phyloP scores from a whole-genome alignment of 257 asterid species.

The Solanum neorickii region DNA sequence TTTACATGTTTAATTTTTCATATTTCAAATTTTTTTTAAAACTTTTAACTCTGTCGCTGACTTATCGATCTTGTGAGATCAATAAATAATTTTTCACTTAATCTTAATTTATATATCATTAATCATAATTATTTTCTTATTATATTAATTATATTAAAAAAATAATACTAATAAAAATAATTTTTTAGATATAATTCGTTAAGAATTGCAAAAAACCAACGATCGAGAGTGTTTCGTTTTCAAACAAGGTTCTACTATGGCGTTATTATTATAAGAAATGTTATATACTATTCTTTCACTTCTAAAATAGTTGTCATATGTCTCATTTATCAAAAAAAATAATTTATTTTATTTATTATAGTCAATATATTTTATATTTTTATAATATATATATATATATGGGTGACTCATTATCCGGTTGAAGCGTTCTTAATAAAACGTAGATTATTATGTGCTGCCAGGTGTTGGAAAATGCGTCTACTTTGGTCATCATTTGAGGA shows the following conservation, averaged over 20 bases:
- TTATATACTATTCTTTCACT: neutral
- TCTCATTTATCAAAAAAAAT: neutral
- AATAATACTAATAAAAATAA: too few species aligned
- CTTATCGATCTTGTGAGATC: too few species aligned
- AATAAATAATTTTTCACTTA: too few species aligned
- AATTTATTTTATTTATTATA: too few species aligned
- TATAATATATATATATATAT: too few species aligned
- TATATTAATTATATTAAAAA: too few species aligned
- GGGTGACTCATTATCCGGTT: neutral
- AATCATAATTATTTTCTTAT: too few species aligned
- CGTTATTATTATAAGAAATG: neutral
- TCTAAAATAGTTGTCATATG: neutral
- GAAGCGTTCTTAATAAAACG: neutral
- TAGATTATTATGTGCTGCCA: neutral
- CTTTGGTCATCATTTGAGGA: neutral
- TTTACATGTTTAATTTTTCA: too few species aligned
- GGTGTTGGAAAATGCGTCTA: neutral
- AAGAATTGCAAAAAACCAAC: too few species aligned
- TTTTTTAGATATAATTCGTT: too few species aligned
- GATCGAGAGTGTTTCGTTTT: neutral
- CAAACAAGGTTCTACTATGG: neutral
- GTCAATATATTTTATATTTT: too few species aligned
- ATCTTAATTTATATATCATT: too few species aligned
- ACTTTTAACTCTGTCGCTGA: rapidly evolving
- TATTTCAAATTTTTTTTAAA: rapidly evolving